Percentiles rank a stretch among this genome's conserved stretches.
Evolutionary conservation across 2,329 filamentous ascomycete species (phyloP).

Genomic region (Fusarium sp.): DNA sequence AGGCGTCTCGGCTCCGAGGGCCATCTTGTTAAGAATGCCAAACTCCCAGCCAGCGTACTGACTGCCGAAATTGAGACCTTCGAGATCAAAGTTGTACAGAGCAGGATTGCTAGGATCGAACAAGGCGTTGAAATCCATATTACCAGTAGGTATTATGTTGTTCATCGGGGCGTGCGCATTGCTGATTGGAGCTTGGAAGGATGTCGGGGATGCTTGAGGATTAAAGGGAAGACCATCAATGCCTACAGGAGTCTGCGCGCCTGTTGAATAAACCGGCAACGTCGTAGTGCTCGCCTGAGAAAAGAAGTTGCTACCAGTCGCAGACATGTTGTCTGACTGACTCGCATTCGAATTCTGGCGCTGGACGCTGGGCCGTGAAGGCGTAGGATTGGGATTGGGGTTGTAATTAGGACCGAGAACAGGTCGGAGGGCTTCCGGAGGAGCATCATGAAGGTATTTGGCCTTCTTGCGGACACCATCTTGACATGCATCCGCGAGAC

Average conservation of each 20-base stretch:
- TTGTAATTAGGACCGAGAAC: constrained; percentile 80
- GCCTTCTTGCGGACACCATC: constrained; percentile 98
- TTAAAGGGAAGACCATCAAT: constrained; percentile 67
- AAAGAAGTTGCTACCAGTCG: constrained; percentile 59
- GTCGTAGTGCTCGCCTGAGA: constrained; percentile 57
- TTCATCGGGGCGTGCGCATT: constrained; percentile 60
- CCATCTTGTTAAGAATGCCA: constrained; percentile 96
- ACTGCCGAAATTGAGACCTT: constrained; percentile 88
- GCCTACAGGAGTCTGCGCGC: constrained; percentile 57
- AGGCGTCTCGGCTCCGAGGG: constrained; percentile 77
- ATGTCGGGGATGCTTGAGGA: constrained; percentile 77
- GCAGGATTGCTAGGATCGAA: constrained; percentile 94
- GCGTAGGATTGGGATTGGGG: constrained; percentile 61
- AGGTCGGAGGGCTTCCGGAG: constrained; percentile 88
- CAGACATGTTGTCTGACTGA: constrained; percentile 59
- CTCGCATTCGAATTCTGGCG: constrained; percentile 62
- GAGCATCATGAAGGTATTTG: constrained; percentile 97
- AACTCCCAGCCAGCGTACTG: constrained; percentile 97
- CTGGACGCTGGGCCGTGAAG: constrained; percentile 58
- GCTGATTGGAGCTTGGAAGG: constrained; percentile 68
- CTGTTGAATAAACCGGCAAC: constrained; percentile 63
- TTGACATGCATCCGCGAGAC: constrained; percentile 89
- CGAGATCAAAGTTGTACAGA: constrained; percentile 94
- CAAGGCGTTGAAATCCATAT: constrained; percentile 68
- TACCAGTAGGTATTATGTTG: constrained; percentile 62